Evolutionary conservation across 2,329 filamentous ascomycete genomes (phyloP).

Genomic region (Fusarium torreyae): DNA sequence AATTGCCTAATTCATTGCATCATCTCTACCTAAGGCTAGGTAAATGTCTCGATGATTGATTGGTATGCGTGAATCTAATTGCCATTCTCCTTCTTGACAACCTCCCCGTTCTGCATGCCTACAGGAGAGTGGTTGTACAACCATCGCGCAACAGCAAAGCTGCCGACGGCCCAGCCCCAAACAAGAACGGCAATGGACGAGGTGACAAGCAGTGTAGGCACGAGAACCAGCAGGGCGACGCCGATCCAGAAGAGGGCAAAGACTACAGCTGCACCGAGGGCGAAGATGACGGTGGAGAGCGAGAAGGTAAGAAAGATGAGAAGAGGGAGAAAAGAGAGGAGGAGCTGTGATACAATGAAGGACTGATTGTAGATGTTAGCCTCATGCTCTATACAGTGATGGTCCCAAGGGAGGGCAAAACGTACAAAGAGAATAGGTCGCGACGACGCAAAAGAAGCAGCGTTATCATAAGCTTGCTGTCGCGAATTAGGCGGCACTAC

Average conservation of each 20-base stretch:
- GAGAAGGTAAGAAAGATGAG: conserved; percentile 78
- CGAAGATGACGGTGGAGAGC: conserved; percentile 73
- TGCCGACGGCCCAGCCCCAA: conserved; percentile 77
- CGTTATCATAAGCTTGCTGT: conserved; percentile 67
- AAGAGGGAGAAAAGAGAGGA: conserved; percentile 77
- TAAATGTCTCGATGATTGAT: too few relatives aligned
- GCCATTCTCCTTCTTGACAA: conserved; percentile 45
- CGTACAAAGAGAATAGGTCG: conserved; percentile 80
- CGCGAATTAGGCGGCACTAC: conserved; percentile 74
- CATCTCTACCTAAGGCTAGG: too few relatives aligned
- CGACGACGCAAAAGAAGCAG: conserved; percentile 70
- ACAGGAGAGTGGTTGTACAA: conserved; percentile 58
- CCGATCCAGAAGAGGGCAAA: conserved; percentile 79
- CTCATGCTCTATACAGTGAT: too few relatives aligned
- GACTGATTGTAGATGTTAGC: conserved; percentile 62
- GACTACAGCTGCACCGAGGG: conserved; percentile 72
- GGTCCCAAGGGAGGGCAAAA: conserved; percentile 8
- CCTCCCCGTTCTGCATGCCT: conserved; percentile 43
- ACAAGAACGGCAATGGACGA: conserved; percentile 73
- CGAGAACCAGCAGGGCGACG: conserved; percentile 75
- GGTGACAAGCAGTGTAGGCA: conserved; percentile 78
- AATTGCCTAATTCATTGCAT: too few relatives aligned
- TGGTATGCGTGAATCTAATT: conserved; percentile 23
- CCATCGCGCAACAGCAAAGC: conserved; percentile 67
- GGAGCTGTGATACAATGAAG: conserved; percentile 76